Evolutionary conservation across 768 basidiomycete species (phyloP), one percentile per base, ranked within the genome.

Genomic region (Macrolepiota dolichaula): DNA sequence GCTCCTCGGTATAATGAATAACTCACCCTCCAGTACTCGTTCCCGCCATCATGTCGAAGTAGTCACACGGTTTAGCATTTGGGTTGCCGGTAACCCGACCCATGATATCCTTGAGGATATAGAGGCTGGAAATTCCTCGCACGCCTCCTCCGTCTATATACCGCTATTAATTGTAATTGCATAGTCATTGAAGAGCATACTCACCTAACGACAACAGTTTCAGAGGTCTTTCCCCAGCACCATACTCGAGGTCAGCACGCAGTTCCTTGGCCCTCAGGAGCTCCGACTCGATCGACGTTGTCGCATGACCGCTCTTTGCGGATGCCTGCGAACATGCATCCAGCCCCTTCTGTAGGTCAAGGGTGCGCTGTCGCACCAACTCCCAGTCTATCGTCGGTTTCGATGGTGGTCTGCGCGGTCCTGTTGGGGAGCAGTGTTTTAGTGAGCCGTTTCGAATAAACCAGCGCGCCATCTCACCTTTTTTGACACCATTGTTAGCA

Each of bases 31-130:
- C 73, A 0, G 72, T 72, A 52, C 73, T 73, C 0, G 74, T 74
- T 44, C 74, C 75, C 3, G 67, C 69, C 38, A 76, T 74, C 69
- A 76, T 71, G 47, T 76, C 72, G 37, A 76, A 75, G 56, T 71
- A 71, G 11, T 74, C 67, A 46, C 66, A 73, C 19, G 71, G 75
- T 54, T 66, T 69, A 6, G 64, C 64, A 51, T 66, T 63, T 0
- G 66, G 62, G 22, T 71, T 57, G 4, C 66, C 62, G 6, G 68
- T 62, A 27, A 71, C 37, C 38, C 72, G n/a, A 32, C 52, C n/a
- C 74, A 76, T 73, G 50, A 77, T 64, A 1, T 64, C 65, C 57
- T 71, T 69, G 15, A 76, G 61, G 24, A 73, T 69, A 57, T 69
- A 65, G 2, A 75, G 65, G 0, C 71, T 66, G 2, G 74, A 74